These are phyloP conservation scores for Dactylorhiza incarnata DNA, from an alignment of 106 monocot genomes.

Conservation along the genomic window DNA sequence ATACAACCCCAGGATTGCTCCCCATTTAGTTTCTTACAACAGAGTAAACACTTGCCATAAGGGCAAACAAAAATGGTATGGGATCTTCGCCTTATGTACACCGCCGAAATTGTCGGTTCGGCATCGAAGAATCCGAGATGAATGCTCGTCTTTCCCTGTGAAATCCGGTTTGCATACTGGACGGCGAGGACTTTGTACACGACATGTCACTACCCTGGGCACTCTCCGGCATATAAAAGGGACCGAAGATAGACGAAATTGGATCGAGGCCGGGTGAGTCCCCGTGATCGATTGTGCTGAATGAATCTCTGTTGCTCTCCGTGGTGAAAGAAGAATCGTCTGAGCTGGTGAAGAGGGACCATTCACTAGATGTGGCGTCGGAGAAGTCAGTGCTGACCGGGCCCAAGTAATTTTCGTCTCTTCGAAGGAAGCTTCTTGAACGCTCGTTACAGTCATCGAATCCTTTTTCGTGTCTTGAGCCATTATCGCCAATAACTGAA, in stretches of 20 bases:
- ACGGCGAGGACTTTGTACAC: slow-evolving; percentile 27
- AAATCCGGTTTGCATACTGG: slow-evolving; percentile 29
- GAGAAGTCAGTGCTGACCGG: slow-evolving; percentile 47
- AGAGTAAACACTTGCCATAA: not conserved
- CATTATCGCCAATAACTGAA: slow-evolving; percentile 4
- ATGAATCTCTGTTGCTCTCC: slow-evolving; percentile 86
- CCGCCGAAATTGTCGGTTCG: not conserved
- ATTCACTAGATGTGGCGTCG: slow-evolving; percentile 81
- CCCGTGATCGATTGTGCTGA: slow-evolving; percentile 62
- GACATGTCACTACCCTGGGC: slow-evolving; percentile 26
- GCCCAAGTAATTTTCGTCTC: slow-evolving; percentile 15
- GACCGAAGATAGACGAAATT: slow-evolving; percentile 66
- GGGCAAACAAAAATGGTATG: slow-evolving; percentile 5
- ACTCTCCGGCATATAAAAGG: slow-evolving; percentile 41
- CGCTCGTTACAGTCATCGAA: not conserved
- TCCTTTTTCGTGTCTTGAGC: slow-evolving; percentile 13
- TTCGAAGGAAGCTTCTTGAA: not conserved
- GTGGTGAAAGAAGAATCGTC: slow-evolving; percentile 96
- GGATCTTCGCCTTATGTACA: slow-evolving; percentile 36
- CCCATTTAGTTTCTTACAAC: not conserved
- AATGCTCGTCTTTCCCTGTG: slow-evolving; percentile 23
- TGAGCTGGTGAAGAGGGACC: slow-evolving; percentile 93
- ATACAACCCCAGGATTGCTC: slow-evolving; percentile 5
- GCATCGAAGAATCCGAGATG: slow-evolving; percentile 25
- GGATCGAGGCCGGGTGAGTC: slow-evolving; percentile 49